Evolutionary conservation across 768 basidiomycete species (phyloP), one percentile per base, ranked within the genome.

Genomic region (Termitomyces sp.): DNA sequence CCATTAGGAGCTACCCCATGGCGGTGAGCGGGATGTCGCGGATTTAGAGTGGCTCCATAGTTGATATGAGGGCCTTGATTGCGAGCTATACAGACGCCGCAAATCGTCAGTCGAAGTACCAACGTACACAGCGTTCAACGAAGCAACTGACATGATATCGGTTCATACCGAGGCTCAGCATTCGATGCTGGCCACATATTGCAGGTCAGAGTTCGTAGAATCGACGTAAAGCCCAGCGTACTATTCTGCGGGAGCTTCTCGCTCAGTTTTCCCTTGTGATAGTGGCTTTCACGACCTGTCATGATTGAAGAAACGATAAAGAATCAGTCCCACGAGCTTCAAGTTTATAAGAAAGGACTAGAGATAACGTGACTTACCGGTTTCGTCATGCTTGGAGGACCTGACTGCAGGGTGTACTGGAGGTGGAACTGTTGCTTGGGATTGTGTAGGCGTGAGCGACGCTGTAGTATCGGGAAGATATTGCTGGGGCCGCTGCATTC

Each of bases 191-290:
- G 63, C 63, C 63, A 64, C 44, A 64, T 47, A 54, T 62, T 54
- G 59, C 63, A 64, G 41, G 58, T 64, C 41, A 64, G 63, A 55
- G 57, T 56, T 32, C 63, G 61, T 48, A 64, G 59, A 33, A 62
- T 51, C 47, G 38, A 51, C 26, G 51, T 56, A 57, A 60, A 60
- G 54, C 63, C 63, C n/a, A 55, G 61, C 64, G 52, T 62, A 67
- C 66, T 58, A 44, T 64, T 63, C 55, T 67, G 61, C 46, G 60
- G 40, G 36, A 55, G 47, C 38, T 60, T 60, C 52, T 61, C 61
- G 48, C 30, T 51, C 50, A 54, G n/a, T 41, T 41, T 41, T 20
- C 40, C n/a, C n/a, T 20, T 41, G 40, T 41, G 60, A 56, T 54
- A 52, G 56, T 56, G 51, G 56, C 62, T 53, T 60, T 60, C 63